Evolutionary conservation across 176 grass and related monocot genomes (phyloP), one percentile per base, ranked within the genome.

Genomic region (Juncus effusus): DNA sequence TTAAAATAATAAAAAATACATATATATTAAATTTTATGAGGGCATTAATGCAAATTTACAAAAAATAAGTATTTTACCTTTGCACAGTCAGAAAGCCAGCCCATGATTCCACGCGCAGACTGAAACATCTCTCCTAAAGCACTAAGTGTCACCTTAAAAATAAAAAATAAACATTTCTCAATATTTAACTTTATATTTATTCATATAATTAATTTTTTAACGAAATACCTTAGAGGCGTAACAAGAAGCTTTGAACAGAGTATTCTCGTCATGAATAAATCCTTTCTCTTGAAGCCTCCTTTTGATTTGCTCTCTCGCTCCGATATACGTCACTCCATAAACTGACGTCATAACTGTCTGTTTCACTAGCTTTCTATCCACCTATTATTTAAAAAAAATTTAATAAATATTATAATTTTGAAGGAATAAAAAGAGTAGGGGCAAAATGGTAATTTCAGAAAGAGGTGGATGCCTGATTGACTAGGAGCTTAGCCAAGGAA

Each of bases 301-400:
- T 55, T 72, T 79, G 59, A 96, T 96, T 72, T 96, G 92, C 65
- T 87, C 82, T 70, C 92, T 88, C 19, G 92, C 92, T 79, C 92
- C 92, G 70, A 91, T 75, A 81, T 77, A 91, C 56, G 92, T 96
- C 63, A 96, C 92, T 79, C 92, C 92, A 83, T 96, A 96, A 62
- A 96, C 93, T 70, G 93, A 96, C 13, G 93, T 96, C 93, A 96
- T 96, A 49, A 96, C 93, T 14, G 93, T 96, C 67, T 96, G 93
- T 85, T 96, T 96, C 11, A 96, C 93, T 67, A 96, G 80, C 71
- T 90, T 96, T 73, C 93, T 87, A 84, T 96, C 93, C 70, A 96
- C 93, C 93, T 96, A 88, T 77, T 88, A 28, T 28, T 28, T 28
- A 28, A 28, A 28, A 28, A 28, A 28, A 28, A 1, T 1, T 1